Conservation (phyloP, 2,329 filamentous ascomycete species). For the Aspergillus eucalypticola region DNA sequence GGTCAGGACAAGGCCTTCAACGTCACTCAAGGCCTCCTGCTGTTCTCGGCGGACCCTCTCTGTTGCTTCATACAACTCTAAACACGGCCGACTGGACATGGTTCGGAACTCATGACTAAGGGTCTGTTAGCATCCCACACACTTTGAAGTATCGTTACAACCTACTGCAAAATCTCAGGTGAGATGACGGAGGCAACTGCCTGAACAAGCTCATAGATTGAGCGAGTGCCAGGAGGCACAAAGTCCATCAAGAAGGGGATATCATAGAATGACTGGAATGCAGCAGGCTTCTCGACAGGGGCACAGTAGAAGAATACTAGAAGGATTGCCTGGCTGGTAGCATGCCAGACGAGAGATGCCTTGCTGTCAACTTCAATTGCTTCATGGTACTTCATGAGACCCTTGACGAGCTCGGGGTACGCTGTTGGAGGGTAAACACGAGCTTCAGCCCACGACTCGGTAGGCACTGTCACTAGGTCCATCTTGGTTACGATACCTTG, state of each 20-base stretch:
- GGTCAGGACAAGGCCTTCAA: constrained; percentile 1
- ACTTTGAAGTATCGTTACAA: neutral
- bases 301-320: constrained; percentile 10
- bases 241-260: constrained; percentile 3
- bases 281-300: constrained; percentile 5
- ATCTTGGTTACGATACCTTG: constrained; percentile 21
- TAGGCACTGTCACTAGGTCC: constrained; percentile 17
- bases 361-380: constrained; percentile 11
- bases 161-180: neutral
- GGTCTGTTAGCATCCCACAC: neutral
- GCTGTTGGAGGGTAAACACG: constrained; percentile 7
- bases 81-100: constrained; percentile 3
- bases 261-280: constrained; percentile 6
- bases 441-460: constrained; percentile 15
- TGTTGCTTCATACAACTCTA: constrained; percentile 9
- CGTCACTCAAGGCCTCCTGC: constrained; percentile 1
- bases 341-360: constrained; percentile 5
- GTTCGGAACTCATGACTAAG: neutral
- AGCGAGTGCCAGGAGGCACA: neutral
- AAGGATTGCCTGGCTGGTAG: constrained; percentile 1
- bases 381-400: constrained; percentile 10
- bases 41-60: constrained; percentile 8
- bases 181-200: neutral
- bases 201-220: constrained; percentile 7
- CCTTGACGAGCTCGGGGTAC: neutral